phyloP scores from a whole-genome alignment of 352 stramenopile genomes.

The Phytophthora kernoviae region DNA sequence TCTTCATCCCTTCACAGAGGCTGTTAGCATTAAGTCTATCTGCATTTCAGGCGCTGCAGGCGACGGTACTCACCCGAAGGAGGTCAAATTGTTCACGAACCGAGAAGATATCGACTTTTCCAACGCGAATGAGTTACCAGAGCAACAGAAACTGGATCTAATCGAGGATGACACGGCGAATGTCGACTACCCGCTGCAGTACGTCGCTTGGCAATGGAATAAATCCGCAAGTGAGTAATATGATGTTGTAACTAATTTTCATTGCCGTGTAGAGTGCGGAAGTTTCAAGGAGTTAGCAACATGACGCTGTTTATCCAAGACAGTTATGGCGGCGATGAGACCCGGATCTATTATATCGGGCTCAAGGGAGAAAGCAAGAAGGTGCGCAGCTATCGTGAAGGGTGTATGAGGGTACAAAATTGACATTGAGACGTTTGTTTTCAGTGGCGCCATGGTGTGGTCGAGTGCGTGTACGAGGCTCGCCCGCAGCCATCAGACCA shows the following conservation, averaged over 20 bases:
- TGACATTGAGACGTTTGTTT: slow-evolving; percentile 11
- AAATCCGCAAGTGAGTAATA: background rate
- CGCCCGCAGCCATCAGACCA: slow-evolving; percentile 76
- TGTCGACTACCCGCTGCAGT: slow-evolving; percentile 87
- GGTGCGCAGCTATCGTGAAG: slow-evolving; percentile 31
- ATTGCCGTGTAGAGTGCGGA: slow-evolving; percentile 61
- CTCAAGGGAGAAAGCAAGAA: slow-evolving; percentile 89
- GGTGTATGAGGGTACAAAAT: slow-evolving; percentile 2
- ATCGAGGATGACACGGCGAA: slow-evolving; percentile 65
- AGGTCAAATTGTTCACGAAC: slow-evolving; percentile 85
- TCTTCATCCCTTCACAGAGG: slow-evolving; percentile 88
- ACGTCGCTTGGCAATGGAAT: slow-evolving; percentile 3
- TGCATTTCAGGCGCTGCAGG: slow-evolving; percentile 77
- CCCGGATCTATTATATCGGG: slow-evolving; percentile 86
- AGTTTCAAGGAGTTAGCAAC: slow-evolving; percentile 87
- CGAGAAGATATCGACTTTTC: slow-evolving; percentile 89
- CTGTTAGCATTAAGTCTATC: slow-evolving; percentile 89
- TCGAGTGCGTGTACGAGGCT: slow-evolving; percentile 87
- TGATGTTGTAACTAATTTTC: slow-evolving; percentile 2
- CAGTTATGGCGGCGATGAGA: slow-evolving; percentile 75
- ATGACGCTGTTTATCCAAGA: slow-evolving; percentile 82
- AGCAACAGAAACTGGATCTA: slow-evolving; percentile 78
- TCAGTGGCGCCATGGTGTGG: slow-evolving; percentile 83
- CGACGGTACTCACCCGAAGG: slow-evolving; percentile 81
- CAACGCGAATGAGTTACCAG: slow-evolving; percentile 75